Evolutionary conservation across 352 stramenopile genomes (phyloP), one percentile per base, ranked within the genome.

Genomic region (Globisporangium yorkense): DNA sequence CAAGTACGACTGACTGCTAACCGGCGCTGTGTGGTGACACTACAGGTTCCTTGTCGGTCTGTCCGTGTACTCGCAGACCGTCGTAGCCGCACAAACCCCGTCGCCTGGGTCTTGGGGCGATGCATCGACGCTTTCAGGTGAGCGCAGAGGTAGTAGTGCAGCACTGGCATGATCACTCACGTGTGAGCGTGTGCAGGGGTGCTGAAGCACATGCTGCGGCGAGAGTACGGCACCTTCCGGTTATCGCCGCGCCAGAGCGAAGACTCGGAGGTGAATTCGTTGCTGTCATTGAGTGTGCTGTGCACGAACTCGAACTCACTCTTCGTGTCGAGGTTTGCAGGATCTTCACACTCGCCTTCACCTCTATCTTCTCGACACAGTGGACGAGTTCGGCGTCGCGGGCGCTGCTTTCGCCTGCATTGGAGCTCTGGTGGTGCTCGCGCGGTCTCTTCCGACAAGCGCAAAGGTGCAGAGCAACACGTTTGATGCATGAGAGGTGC

Each of bases 151-250:
- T 41, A 13, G 21, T 6, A 8, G 15, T 8, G 9, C 5, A 43
- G 15, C 2, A 24, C 44, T 49, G 39, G 7, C 18, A 9, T 27
- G 4, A 9, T 24, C 55, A 6, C 29, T 33, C 21, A 10, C 18
- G 37, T 24, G 12, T 21, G 5, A 9, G 9, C 41, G 16, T 27
- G 16, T n/a, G 1, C 24, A 79, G 71, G 68, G 9, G 52, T 84
- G 5, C 41, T 74, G 37, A 57, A 40, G 43, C 94, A 98, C 67
- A 54, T 97, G 5, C 61, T 81, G 10, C 73, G 93, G 27, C 69
- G 67, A 29, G 94, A 98, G 53, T 98, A 98, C 56, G 94, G 93
- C 8, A 97, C 88, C 0, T 89, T 98, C 31, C 73, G 72, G 20
- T 74, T 98, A 16, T 98, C 93, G 20, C 89, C 78, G 44, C 75